A percentile compares a stretch with the other conserved stretches of the same genome.
Conservation (phyloP, 768 basidiomycete genomes). For the Rossbeevera mucosa region DNA sequence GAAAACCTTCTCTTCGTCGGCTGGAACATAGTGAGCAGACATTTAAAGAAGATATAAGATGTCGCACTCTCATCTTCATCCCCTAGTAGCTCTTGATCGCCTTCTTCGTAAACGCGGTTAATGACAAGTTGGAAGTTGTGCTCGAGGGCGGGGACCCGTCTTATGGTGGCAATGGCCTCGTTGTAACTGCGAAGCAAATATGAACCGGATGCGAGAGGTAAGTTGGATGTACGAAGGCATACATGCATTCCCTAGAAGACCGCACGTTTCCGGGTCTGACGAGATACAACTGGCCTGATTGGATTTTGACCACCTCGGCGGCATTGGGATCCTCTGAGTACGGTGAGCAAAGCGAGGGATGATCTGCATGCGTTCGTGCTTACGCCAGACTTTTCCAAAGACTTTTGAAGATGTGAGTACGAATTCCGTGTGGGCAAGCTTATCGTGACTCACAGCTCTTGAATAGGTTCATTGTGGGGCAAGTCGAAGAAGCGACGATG, state of each 20-base stretch:
- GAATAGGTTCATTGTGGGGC: conserved; percentile 74
- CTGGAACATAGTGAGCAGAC: conserved; percentile 37
- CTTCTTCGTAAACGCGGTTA: conserved; percentile 96
- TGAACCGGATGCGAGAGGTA: background rate
- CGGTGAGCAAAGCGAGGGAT: conserved; percentile 21
- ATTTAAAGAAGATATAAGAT: background rate
- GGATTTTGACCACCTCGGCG: conserved; percentile 91
- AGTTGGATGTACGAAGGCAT: conserved; percentile 25
- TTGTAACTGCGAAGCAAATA: conserved; percentile 61
- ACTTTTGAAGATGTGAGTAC: conserved; percentile 45
- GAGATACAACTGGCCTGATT: conserved; percentile 85
- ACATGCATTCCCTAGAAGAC: conserved; percentile 97
- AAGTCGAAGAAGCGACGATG: conserved; percentile 14
- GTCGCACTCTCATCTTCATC: conserved; percentile 85
- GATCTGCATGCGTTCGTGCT: conserved; percentile 34
- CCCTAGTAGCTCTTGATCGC: conserved; percentile 89
- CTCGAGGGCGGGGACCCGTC: conserved; percentile 70
- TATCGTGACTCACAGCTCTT: conserved; percentile 57
- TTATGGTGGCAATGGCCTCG: conserved; percentile 91
- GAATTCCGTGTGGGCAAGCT: conserved; percentile 4
- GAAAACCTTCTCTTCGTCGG: conserved; percentile 91
- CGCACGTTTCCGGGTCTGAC: conserved; percentile 89
- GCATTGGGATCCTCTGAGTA: conserved; percentile 85
- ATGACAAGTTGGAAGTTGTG: conserved; percentile 90
- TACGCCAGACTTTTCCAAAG: conserved; percentile 92